These are phyloP conservation scores for Bipolaris victoriae DNA, from an alignment of 2,329 filamentous ascomycete genomes.

Conservation along the genomic window DNA sequence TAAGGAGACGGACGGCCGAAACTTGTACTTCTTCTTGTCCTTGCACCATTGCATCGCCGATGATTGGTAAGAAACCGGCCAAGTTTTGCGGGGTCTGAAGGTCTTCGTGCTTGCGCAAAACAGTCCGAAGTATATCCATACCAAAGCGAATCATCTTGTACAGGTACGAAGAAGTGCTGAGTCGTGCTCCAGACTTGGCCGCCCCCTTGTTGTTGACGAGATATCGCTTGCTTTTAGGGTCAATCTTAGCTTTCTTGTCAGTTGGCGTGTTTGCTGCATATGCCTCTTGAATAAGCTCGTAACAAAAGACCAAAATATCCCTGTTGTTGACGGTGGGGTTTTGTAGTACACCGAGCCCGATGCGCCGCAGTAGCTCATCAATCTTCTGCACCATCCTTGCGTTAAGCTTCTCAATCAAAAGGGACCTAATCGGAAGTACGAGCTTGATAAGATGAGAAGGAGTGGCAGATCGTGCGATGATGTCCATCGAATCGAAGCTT, in stretches of 20 bases:
- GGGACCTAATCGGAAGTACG: slow-evolving; percentile 75
- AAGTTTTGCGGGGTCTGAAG: slow-evolving; percentile 81
- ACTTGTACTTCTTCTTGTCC: slow-evolving; percentile 93
- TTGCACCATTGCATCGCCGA: slow-evolving; percentile 84
- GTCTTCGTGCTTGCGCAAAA: slow-evolving; percentile 84
- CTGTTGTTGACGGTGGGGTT: slow-evolving; percentile 80
- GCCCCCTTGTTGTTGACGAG: slow-evolving; percentile 77
- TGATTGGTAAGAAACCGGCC: slow-evolving; percentile 82
- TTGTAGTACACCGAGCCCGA: slow-evolving; percentile 80
- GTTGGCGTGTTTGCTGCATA: slow-evolving; percentile 68
- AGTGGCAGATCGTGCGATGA: slow-evolving; percentile 83
- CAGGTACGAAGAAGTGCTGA: slow-evolving; percentile 76
- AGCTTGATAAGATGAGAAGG: slow-evolving; percentile 75
- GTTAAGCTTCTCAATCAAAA: slow-evolving; percentile 84
- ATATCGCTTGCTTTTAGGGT: slow-evolving; percentile 68
- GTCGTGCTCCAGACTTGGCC: slow-evolving; percentile 74
- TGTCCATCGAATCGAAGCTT: slow-evolving; percentile 96
- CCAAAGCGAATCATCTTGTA: slow-evolving; percentile 90
- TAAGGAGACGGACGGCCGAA: slow-evolving; percentile 82
- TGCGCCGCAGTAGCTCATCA: slow-evolving; percentile 82
- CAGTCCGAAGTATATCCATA: slow-evolving; percentile 81
- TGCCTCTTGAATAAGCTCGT: slow-evolving; percentile 87
- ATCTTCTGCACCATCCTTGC: slow-evolving; percentile 85
- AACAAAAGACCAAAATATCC: slow-evolving; percentile 91
- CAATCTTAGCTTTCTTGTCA: slow-evolving; percentile 35